Conservation (phyloP, 2,329 filamentous ascomycete genomes). For the Keithomyces neogunnii region DNA sequence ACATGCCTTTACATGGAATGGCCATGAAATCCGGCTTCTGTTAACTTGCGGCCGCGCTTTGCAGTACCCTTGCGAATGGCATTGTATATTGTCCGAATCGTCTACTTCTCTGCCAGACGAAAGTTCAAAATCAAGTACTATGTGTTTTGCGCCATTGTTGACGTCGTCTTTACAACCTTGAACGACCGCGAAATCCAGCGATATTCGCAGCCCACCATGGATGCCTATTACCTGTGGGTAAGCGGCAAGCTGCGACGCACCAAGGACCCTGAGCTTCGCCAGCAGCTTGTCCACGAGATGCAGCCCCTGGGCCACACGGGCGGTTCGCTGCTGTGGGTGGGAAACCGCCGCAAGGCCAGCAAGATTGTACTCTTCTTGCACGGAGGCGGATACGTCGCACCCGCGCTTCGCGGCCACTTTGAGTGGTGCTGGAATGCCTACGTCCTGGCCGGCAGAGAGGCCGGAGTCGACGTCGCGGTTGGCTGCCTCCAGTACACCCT, state of each 20-base stretch:
- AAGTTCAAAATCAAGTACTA: constrained; percentile 6
- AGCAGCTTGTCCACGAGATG: constrained; percentile 11
- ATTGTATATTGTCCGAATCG: neutral
- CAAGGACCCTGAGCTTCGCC: constrained; percentile 6
- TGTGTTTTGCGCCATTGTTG: constrained; percentile 10
- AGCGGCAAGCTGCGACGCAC: constrained; percentile 9
- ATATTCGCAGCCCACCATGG: constrained; percentile 10
- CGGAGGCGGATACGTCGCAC: constrained; percentile 18
- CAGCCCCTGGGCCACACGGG: constrained; percentile 10
- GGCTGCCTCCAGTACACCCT: constrained; percentile 27
- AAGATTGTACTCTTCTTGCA: constrained; percentile 22
- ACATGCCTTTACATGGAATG: neutral
- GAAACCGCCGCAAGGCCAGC: constrained; percentile 15
- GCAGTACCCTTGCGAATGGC: constrained; percentile 5
- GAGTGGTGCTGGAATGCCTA: constrained; percentile 19
- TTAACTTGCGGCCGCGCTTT: neutral
- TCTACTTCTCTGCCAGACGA: constrained; percentile 10
- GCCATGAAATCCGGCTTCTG: neutral
- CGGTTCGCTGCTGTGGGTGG: constrained; percentile 19
- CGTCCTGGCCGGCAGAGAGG: constrained; percentile 12
- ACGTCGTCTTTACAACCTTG: constrained; percentile 12
- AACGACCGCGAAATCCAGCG: constrained; percentile 15
- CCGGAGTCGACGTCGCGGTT: constrained; percentile 19
- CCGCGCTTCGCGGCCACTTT: constrained; percentile 15
- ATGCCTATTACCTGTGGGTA: constrained; percentile 16